Base-by-base conservation (phyloP, 352 stramenopile species). In the Halophytophthora polymorphica region DNA sequence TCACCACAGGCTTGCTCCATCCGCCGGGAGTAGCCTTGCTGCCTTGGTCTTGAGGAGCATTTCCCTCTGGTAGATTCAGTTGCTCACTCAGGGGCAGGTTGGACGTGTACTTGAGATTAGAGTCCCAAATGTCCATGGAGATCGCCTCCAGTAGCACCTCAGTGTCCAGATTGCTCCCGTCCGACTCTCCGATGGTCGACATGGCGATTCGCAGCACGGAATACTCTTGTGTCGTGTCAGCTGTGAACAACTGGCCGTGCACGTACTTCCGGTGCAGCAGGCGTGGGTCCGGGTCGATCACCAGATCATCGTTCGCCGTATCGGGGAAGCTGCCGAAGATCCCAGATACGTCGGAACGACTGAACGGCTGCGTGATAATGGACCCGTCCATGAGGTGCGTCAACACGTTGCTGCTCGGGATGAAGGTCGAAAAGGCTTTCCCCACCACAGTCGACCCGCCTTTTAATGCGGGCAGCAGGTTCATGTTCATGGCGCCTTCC, bases 131-230 rank as follows among this genome's bases (percentile, higher is more conserved):
- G 50, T 93, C 81, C 68, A 86, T 90, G 13, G 85, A 85, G 39
- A 95, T 95, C 2, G 85, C 85, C 62, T 95, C 85, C 11, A 95
- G 41, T 2, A 95, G 49, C 8, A 95, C 81, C 58, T 95, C 85
- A 0, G 82, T 73, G 35, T 93, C 83, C 17, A 83, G 34, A 36
- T 79, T 73, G 14, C 57, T 80, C 58, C 73, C 71, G 25, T 86
- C 73, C 19, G 53, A 57, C 28, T 88, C 74, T 45, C 68, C 73
- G 22, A 71, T 75, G 8, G 82, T 81, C 11, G 78, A 90, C 82
- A 92, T 92, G 10, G 82, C 82, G 18, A 92, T 92, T 28, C 82
- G 77, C 28, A 92, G 48, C 2, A 90, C 79, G 17, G 82, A 84
- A 41, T 58, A 92, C 42, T 88, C 79, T 21, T 80, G 68, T 5